phyloP scores from a whole-genome alignment of 2,329 filamentous ascomycete genomes.

The Aspergillus pseudoglaucus region DNA sequence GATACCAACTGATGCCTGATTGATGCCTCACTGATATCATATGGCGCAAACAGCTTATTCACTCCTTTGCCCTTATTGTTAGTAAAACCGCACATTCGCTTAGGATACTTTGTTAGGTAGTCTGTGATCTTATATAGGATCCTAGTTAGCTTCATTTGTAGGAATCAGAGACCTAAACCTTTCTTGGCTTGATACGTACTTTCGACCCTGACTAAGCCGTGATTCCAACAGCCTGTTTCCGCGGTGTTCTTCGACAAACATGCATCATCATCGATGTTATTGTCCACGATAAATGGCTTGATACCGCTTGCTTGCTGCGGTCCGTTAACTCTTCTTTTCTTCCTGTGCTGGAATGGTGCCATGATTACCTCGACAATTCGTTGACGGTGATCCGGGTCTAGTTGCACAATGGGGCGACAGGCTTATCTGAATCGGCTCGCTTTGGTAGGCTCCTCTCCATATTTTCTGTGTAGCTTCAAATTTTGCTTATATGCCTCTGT shows the following conservation, averaged over 20 bases:
- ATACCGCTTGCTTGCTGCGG: background rate
- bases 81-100: too few relatives aligned
- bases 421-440: slow-evolving; percentile 41
- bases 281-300: background rate
- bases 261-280: background rate
- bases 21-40: too few relatives aligned
- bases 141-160: too few relatives aligned
- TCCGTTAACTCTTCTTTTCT: background rate
- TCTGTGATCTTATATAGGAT: too few relatives aligned
- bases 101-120: too few relatives aligned
- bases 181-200: too few relatives aligned
- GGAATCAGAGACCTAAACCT: too few relatives aligned
- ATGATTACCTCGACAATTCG: background rate
- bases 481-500: background rate
- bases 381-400: background rate
- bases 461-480: background rate
- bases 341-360: background rate
- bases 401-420: slow-evolving; percentile 36
- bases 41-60: too few relatives aligned
- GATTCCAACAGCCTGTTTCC: too few relatives aligned
- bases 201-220: too few relatives aligned
- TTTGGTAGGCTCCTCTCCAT: slow-evolving; percentile 32
- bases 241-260: background rate
- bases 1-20: too few relatives aligned
- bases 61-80: too few relatives aligned